These are phyloP conservation scores for Grosmannia penicillata DNA, from an alignment of 2,329 filamentous ascomycete species.

Conservation along the genomic window DNA sequence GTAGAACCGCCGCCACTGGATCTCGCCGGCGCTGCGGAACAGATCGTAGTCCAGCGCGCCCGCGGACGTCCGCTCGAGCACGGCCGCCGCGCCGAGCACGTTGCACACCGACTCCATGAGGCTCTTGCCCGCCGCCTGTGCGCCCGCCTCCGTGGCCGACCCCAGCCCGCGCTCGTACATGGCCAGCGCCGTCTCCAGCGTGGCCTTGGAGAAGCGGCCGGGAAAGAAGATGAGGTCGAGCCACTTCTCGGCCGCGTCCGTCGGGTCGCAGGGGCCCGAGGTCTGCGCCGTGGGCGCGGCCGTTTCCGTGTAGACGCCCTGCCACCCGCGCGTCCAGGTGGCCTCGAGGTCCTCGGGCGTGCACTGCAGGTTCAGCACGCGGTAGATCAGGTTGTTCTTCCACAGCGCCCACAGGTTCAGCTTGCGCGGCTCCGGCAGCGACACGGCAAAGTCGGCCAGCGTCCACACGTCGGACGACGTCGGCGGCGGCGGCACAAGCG, in stretches of 20 bases:
- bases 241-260: conserved; percentile 73
- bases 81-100: conserved; percentile 54
- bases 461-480: conserved; percentile 67
- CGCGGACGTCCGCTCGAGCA: conserved; percentile 44
- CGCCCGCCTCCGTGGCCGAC: conserved; percentile 12
- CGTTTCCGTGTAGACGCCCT: conserved; percentile 46
- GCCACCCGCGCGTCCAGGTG: conserved; percentile 58
- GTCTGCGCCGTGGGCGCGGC: conserved; percentile 36
- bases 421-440: conserved; percentile 29
- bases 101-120: conserved; percentile 65
- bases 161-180: conserved; percentile 60
- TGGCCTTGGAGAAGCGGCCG: conserved; percentile 64
- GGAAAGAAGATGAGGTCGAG: conserved; percentile 69
- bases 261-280: conserved; percentile 47
- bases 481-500: conserved; percentile 52
- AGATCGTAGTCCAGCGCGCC: conserved; percentile 60
- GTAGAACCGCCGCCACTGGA: conserved; percentile 84
- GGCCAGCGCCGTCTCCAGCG: conserved; percentile 67
- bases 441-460: conserved; percentile 58
- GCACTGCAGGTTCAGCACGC: conserved; percentile 60
- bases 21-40: conserved; percentile 59
- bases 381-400: conserved; percentile 72
- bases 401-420: conserved; percentile 58
- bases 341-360: conserved; percentile 46
- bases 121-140: conserved; percentile 25